phyloP scores from a whole-genome alignment of 2,329 filamentous ascomycete species.

The Leptographium flavum region DNA sequence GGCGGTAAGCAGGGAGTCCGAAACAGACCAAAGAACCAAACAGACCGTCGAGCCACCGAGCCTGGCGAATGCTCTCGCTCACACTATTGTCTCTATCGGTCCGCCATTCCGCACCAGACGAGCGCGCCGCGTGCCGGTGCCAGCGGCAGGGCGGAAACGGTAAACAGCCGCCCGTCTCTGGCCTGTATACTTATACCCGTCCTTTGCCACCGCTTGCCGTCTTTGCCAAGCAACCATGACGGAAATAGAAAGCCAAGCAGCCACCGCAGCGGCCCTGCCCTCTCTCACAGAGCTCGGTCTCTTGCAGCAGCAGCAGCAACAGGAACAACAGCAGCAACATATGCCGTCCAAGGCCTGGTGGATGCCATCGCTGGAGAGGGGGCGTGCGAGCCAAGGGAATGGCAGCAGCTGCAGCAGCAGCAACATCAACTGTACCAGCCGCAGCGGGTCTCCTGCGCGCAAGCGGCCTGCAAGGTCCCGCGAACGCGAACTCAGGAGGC shows the following conservation, averaged over 20 bases:
- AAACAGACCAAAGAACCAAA: too few species aligned
- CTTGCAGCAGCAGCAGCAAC: conserved; percentile 2
- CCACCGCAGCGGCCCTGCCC: neutral
- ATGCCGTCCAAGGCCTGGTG: conserved; percentile 5
- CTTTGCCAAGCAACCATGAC: neutral
- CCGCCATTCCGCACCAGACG: neutral
- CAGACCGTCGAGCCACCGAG: too few species aligned
- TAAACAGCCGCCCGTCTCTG: too few species aligned
- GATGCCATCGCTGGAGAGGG: neutral
- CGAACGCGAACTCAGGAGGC: neutral
- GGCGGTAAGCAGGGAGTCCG: too few species aligned
- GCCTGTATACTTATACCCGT: too few species aligned
- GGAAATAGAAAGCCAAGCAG: too few species aligned
- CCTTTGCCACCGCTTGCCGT: too few species aligned
- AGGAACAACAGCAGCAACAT: too few species aligned
- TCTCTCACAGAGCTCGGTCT: conserved; percentile 9
- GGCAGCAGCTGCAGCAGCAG: neutral
- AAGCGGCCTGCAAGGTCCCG: conserved; percentile 1
- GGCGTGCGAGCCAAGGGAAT: neutral
- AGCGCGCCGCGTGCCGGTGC: neutral
- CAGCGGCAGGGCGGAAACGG: too few species aligned
- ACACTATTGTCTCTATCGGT: neutral
- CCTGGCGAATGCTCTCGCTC: too few species aligned
- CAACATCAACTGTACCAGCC: neutral
- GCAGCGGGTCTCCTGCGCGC: neutral